Evolutionary conservation across 2,329 filamentous ascomycete genomes (phyloP).

Genomic region (Monosporascus sp.): DNA sequence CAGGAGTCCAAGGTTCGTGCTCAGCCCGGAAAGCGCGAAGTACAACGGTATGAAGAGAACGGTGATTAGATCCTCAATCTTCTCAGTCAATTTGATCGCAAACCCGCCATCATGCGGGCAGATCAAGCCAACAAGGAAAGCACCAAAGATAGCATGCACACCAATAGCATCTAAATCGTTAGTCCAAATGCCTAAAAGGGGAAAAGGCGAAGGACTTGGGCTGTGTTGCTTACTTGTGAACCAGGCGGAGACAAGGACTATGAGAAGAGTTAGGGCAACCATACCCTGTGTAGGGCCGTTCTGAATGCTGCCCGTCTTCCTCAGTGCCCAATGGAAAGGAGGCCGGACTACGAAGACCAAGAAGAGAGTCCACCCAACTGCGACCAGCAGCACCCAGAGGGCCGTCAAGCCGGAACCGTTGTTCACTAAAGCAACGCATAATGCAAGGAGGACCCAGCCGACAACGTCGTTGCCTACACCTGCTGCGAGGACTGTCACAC

Average conservation of each 20-base stretch:
- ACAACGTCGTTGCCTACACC: slow-evolving; percentile 91
- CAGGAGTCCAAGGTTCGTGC: slow-evolving; percentile 80
- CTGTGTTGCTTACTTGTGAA: slow-evolving; percentile 39
- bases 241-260: slow-evolving; percentile 66
- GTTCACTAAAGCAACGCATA: slow-evolving; percentile 91
- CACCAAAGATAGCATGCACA: slow-evolving; percentile 90
- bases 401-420: slow-evolving; percentile 77
- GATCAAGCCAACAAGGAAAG: slow-evolving; percentile 83
- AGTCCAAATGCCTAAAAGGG: background rate
- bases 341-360: slow-evolving; percentile 70
- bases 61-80: slow-evolving; percentile 86
- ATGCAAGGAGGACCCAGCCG: slow-evolving; percentile 86
- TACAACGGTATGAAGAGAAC: slow-evolving; percentile 85
- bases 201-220: background rate
- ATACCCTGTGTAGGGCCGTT: slow-evolving; percentile 85
- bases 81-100: slow-evolving; percentile 85
- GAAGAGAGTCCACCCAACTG: slow-evolving; percentile 70
- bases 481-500: slow-evolving; percentile 84
- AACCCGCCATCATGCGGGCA: slow-evolving; percentile 88
- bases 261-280: slow-evolving; percentile 74
- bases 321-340: slow-evolving; percentile 67
- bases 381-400: slow-evolving; percentile 76
- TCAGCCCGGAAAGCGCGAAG: slow-evolving; percentile 86
- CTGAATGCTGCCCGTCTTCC: slow-evolving; percentile 70
- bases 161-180: slow-evolving; percentile 71